Evolutionary conservation across 768 basidiomycete genomes (phyloP).

Genomic region (Kwoniella sp.): DNA sequence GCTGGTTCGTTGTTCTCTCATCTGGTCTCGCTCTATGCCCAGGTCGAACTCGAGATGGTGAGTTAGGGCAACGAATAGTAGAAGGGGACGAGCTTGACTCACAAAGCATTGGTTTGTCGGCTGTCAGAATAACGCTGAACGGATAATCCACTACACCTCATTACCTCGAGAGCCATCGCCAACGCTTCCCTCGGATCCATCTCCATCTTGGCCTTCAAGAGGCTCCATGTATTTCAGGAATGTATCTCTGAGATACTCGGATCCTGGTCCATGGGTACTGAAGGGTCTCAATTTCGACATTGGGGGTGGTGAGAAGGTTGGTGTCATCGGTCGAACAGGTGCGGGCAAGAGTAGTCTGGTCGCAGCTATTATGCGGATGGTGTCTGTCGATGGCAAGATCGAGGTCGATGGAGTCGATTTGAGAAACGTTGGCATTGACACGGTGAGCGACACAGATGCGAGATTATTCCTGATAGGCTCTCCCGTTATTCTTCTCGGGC

Average conservation of each 20-base stretch:
- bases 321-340: conserved; percentile 74
- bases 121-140: conserved; percentile 22
- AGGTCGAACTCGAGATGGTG: conserved; percentile 37
- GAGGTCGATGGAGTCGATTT: conserved; percentile 58
- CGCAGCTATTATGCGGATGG: conserved; percentile 63
- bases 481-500: no score
- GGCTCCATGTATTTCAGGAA: conserved; percentile 8
- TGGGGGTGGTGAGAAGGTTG: conserved; percentile 74
- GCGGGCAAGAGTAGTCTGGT: conserved; percentile 58
- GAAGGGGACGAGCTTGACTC: no score
- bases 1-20: conserved; percentile 29
- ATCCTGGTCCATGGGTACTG: conserved; percentile 66
- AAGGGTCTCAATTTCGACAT: conserved; percentile 72
- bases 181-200: conserved; percentile 5
- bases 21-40: conserved; percentile 31
- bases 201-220: not conserved
- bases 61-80: not conserved
- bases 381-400: conserved; percentile 67
- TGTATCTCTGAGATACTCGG: conserved; percentile 16
- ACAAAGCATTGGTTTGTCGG: no score
- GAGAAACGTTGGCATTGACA: conserved; percentile 62
- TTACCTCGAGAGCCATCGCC: conserved; percentile 15
- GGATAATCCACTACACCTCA: conserved; percentile 19
- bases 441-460: conserved; percentile 21
- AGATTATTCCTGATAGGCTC: not conserved